Percentiles rank a stretch among this genome's conserved stretches.
Conservation (phyloP, 345 rosid genomes). For the Mangifera indica region DNA sequence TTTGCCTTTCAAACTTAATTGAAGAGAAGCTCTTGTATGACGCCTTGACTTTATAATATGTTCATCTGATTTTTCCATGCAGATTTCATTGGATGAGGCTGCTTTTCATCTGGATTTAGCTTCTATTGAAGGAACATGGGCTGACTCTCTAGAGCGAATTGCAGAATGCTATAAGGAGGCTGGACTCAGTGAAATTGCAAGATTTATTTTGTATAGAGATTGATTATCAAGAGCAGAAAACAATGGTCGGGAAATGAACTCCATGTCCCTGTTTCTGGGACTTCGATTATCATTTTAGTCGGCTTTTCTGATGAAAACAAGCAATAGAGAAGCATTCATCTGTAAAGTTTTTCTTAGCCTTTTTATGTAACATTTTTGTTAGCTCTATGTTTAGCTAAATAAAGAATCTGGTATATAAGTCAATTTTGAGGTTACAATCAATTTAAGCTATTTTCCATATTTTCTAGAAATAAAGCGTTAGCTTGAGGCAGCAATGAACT, state of each 20-base stretch:
- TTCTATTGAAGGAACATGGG: slow-evolving; percentile 84
- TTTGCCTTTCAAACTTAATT: neutral
- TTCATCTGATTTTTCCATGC: slow-evolving; percentile 15
- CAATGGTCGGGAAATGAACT: neutral
- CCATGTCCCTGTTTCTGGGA: neutral
- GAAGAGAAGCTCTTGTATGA: neutral
- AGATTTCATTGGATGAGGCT: slow-evolving; percentile 69
- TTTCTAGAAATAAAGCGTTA: neutral
- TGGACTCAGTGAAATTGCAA: slow-evolving; percentile 60
- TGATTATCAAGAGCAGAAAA: slow-evolving; percentile 19
- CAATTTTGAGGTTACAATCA: neutral
- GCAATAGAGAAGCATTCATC: neutral
- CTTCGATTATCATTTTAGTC: neutral
- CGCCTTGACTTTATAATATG: neutral
- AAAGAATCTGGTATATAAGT: neutral
- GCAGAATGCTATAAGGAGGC: slow-evolving; percentile 75
- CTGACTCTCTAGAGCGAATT: slow-evolving; percentile 44
- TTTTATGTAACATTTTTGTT: slow-evolving; percentile 5
- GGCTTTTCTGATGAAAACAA: neutral
- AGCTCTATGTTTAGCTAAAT: neutral
- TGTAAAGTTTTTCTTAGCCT: neutral
- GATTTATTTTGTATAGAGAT: slow-evolving; percentile 55
- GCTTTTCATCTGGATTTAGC: slow-evolving; percentile 92
- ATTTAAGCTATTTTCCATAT: neutral
- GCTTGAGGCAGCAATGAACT: neutral